phyloP scores from a whole-genome alignment of 768 basidiomycete genomes.

The Pleurotus ostreatus region DNA sequence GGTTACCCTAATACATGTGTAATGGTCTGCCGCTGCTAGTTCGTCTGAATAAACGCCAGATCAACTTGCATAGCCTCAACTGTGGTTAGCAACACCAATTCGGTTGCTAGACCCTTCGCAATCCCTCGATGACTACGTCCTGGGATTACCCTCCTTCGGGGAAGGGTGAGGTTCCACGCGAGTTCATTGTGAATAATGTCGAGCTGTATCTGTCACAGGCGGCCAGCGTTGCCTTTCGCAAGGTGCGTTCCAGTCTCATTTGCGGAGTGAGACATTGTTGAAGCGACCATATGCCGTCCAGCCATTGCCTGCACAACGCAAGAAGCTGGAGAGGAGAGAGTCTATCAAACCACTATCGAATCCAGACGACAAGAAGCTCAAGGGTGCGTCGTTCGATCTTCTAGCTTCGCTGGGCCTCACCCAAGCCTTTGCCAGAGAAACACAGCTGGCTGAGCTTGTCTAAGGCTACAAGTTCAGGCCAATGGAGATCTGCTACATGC shows the following conservation, averaged over 20 bases:
- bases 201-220: slow-evolving; percentile 59
- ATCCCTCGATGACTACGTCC: slow-evolving; percentile 25
- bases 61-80: too few species aligned
- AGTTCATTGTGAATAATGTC: slow-evolving; percentile 53
- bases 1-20: slow-evolving; percentile 7
- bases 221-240: slow-evolving; percentile 48
- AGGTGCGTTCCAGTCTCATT: slow-evolving; percentile 35
- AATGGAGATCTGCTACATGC: slow-evolving; percentile 74
- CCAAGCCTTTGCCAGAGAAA: slow-evolving; percentile 45
- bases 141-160: slow-evolving; percentile 24
- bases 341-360: slow-evolving; percentile 31
- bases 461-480: slow-evolving; percentile 48
- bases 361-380: slow-evolving; percentile 53
- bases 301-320: slow-evolving; percentile 45
- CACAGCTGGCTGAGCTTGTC: slow-evolving; percentile 66
- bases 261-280: not conserved
- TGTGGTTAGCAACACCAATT: not conserved
- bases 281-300: slow-evolving; percentile 3
- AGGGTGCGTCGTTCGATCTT: slow-evolving; percentile 37
- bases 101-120: not conserved
- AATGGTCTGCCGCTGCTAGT: not conserved
- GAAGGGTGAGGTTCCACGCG: slow-evolving; percentile 25
- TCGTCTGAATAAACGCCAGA: not conserved
- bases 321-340: slow-evolving; percentile 54
- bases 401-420: not conserved